Base-by-base conservation (phyloP, 495 filamentous ascomycete species). In the Aspergillus ellipticus region DNA sequence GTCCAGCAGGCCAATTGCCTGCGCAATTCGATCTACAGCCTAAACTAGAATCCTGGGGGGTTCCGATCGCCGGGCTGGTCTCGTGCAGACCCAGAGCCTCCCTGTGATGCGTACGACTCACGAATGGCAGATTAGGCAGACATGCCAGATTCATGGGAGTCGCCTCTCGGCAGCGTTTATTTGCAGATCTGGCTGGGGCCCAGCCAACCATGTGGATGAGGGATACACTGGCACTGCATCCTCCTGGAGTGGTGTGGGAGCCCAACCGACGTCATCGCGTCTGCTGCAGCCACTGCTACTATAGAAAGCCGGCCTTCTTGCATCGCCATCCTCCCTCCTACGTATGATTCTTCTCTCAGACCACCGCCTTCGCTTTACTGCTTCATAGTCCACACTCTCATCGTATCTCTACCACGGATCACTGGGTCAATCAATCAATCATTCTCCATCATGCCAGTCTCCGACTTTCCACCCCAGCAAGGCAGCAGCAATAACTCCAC, bases 401-500 rank as follows among this genome's bases (percentile, higher is more conserved):
- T n/a, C 20, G 53, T 15, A 37, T 35, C 17, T 22, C 26, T 19
- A 11, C 35, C 39, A 49, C 9, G 17, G 16, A 41, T 10, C 11
- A 50, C 31, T 11, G 29, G 15, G 1, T 9, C 7, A 11, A 35
- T 6, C 17, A 35, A 26, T 21, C 31, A 31, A 20, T 42, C 33
- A 46, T 21, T 16, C 15, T 24, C 42, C 41, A 55, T 47, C 59
- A 58, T 75, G 73, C 73, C 73, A 37, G 58, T 71, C 56, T 48
- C 70, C 10, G 60, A 61, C 43, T 66, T 66, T 49, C 59, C 64
- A 22, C 48, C 55, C 51, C 10, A 54, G 61, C 58, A 69, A 61
- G 52, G 59, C 48, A 48, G 22, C 28, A 49, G 51, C 48, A 54
- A 57, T 45, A 65, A 59, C 22, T 58, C 53, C 19, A 49, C 29